phyloP scores from a whole-genome alignment of 306 rosid genomes.

The Malus fusca region DNA sequence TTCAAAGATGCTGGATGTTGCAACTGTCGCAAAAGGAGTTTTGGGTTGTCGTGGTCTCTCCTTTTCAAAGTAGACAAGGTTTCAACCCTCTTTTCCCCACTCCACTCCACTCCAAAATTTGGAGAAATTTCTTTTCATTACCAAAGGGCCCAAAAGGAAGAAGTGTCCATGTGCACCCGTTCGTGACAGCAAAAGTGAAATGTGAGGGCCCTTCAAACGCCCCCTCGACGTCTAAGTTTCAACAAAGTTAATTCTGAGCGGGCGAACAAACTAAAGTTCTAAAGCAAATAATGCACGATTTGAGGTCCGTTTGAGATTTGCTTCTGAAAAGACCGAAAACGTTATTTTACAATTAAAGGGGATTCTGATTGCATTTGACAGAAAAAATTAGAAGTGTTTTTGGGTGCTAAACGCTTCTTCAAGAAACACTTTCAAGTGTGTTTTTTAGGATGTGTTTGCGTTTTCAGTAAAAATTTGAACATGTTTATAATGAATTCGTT shows the following conservation, averaged over 20 bases:
- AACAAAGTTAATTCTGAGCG: neutral
- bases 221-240: neutral
- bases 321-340: neutral
- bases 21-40: neutral
- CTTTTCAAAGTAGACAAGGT: conserved; percentile 27
- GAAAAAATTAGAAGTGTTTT: neutral
- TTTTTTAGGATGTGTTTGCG: no score
- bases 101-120: neutral
- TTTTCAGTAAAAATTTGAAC: no score
- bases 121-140: neutral
- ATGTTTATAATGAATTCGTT: neutral
- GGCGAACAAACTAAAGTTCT: neutral
- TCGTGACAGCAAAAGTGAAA: conserved; percentile 27
- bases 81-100: conserved; percentile 3
- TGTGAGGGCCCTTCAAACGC: conserved; percentile 18
- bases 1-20: conserved; percentile 9
- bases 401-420: neutral
- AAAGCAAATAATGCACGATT: neutral
- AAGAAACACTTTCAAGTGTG: neutral
- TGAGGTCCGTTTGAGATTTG: neutral
- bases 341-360: no score
- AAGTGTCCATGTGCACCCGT: conserved; percentile 22
- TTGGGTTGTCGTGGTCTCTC: neutral
- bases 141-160: neutral
- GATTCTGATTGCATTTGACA: neutral